Conservation (phyloP, 2,329 filamentous ascomycete species). For the Xylaria sp. region DNA sequence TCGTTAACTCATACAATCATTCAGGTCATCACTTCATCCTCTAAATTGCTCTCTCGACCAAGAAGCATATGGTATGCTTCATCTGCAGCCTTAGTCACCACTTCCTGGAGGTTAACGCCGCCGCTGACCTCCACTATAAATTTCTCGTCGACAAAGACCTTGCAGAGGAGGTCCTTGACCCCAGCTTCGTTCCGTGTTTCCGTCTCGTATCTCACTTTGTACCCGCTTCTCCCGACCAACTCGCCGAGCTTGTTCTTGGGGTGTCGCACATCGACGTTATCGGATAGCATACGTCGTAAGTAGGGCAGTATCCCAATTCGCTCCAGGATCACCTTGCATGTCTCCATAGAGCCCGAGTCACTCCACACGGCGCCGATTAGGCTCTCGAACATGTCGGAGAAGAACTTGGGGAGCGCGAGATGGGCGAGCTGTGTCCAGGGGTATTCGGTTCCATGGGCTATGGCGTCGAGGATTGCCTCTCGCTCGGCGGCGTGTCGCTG, state of each 20-base stretch:
- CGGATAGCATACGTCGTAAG: constrained; percentile 69
- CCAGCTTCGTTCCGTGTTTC: constrained; percentile 44
- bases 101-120: constrained; percentile 62
- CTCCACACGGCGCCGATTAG: constrained; percentile 85
- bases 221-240: constrained; percentile 56
- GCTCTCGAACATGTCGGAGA: constrained; percentile 84
- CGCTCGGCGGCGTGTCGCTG: constrained; percentile 61
- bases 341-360: constrained; percentile 73
- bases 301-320: constrained; percentile 72
- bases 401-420: constrained; percentile 77
- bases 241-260: constrained; percentile 76
- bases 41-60: background rate
- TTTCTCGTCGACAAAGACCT: constrained; percentile 59
- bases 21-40: constrained; percentile 19
- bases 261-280: constrained; percentile 66
- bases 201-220: constrained; percentile 65
- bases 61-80: constrained; percentile 51
- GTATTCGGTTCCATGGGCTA: constrained; percentile 66
- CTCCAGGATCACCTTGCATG: constrained; percentile 69
- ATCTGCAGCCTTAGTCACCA: constrained; percentile 65
- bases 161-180: constrained; percentile 52
- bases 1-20: constrained; percentile 2
- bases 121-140: constrained; percentile 58
- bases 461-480: constrained; percentile 58
- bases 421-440: constrained; percentile 80